A percentile compares a stretch with the other conserved stretches of the same genome.
phyloP scores from a whole-genome alignment of 257 asterid genomes.

The Apocynum venetum region DNA sequence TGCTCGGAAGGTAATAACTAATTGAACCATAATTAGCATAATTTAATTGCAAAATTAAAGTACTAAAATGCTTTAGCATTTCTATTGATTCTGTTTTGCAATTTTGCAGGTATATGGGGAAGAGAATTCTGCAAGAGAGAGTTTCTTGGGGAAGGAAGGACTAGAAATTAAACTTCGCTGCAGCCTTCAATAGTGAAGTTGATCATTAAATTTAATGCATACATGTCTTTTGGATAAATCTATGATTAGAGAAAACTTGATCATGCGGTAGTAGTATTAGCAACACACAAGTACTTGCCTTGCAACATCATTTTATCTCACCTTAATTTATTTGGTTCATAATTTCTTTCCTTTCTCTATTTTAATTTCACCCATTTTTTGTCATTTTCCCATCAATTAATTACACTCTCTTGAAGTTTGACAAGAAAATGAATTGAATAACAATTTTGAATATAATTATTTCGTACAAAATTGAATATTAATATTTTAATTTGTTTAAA shows the following conservation, averaged over 20 bases:
- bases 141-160: slow-evolving; percentile 18
- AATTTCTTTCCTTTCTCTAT: too few species aligned
- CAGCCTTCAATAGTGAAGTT: not conserved
- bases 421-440: too few species aligned
- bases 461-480: too few species aligned
- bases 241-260: not conserved
- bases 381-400: too few species aligned
- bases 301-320: not conserved
- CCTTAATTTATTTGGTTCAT: too few species aligned
- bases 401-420: too few species aligned
- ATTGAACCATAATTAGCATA: too few species aligned
- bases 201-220: not conserved
- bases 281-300: not conserved
- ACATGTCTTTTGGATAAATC: not conserved
- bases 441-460: too few species aligned
- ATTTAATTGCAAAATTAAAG: not conserved
- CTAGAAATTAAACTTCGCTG: not conserved
- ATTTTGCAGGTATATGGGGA: slow-evolving; percentile 70
- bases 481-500: too few species aligned
- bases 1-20: slow-evolving; percentile 71
- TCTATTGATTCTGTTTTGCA: not conserved
- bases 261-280: not conserved
- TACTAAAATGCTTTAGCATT: not conserved
- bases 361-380: too few species aligned
- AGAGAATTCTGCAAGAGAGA: slow-evolving; percentile 46